Evolutionary conservation across 306 rosid species (phyloP).

Genomic region (Clitoria ternatea): DNA sequence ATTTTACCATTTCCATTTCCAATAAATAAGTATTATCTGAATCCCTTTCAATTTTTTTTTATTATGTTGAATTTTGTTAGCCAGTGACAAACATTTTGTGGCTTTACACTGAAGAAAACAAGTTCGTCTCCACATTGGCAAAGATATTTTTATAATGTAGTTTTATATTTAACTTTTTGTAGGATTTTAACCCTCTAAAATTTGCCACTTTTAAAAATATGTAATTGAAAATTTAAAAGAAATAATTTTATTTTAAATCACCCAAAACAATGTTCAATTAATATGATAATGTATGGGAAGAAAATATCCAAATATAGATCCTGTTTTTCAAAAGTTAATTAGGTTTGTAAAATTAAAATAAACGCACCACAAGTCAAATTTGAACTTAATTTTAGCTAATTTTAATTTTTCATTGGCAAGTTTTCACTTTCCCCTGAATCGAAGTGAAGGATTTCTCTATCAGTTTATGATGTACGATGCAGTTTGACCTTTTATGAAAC

Average conservation of each 20-base stretch:
- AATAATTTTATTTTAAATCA: no score
- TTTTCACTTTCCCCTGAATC: not conserved
- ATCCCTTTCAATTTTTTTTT: no score
- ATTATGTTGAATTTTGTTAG: no score
- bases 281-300: no score
- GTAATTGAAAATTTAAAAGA: no score
- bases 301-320: not conserved
- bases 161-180: no score
- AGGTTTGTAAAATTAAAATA: not conserved
- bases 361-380: not conserved
- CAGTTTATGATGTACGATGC: not conserved
- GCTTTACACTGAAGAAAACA: not conserved
- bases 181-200: no score
- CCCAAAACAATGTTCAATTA: no score
- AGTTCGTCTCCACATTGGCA: not conserved
- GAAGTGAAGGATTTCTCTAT: not conserved
- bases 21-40: no score
- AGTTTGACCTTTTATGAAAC: not conserved
- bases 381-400: not conserved
- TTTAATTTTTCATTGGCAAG: not conserved
- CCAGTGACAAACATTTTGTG: not conserved
- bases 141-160: not conserved
- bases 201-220: no score
- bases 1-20: no score
- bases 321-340: not conserved